Conservation (phyloP, 73 alveolate genomes). For the Paramecium octaurelia region DNA sequence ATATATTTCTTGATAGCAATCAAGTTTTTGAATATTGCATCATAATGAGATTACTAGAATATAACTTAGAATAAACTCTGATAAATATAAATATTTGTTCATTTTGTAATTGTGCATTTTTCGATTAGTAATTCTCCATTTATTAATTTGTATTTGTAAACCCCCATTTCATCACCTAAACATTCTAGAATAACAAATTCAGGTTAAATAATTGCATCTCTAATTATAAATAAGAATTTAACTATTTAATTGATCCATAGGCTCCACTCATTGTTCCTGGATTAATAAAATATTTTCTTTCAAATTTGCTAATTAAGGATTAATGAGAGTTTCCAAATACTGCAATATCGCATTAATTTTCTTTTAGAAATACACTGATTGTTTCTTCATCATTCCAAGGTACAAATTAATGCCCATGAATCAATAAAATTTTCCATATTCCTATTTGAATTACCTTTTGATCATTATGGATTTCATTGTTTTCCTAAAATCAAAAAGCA, state of each 20-base stretch:
- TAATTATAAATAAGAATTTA: background rate
- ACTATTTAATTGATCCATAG: constrained; percentile 68
- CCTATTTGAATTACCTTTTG: constrained; percentile 83
- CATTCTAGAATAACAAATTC: constrained; percentile 76
- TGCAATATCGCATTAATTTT: constrained; percentile 89
- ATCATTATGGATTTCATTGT: constrained; percentile 73
- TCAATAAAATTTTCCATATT: constrained; percentile 84
- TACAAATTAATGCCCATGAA: constrained; percentile 92
- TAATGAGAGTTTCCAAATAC: constrained; percentile 93
- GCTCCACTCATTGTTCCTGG: constrained; percentile 97
- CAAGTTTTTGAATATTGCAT: too few species aligned
- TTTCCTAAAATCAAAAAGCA: background rate
- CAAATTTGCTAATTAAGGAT: constrained; percentile 80
- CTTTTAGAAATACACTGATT: constrained; percentile 77
- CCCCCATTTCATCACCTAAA: constrained; percentile 75
- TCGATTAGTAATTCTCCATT: constrained; percentile 58
- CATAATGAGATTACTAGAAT: background rate
- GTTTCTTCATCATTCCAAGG: constrained; percentile 98
- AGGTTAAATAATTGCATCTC: constrained; percentile 23
- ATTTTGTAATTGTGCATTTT: constrained; percentile 45
- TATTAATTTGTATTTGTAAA: constrained; percentile 67
- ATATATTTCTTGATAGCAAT: too few species aligned
- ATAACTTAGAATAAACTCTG: background rate
- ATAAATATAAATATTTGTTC: background rate
- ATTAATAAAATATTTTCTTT: constrained; percentile 93